Evolutionary conservation across 495 filamentous ascomycete species (phyloP).

Genomic region (Trichodelitschia bisporula): DNA sequence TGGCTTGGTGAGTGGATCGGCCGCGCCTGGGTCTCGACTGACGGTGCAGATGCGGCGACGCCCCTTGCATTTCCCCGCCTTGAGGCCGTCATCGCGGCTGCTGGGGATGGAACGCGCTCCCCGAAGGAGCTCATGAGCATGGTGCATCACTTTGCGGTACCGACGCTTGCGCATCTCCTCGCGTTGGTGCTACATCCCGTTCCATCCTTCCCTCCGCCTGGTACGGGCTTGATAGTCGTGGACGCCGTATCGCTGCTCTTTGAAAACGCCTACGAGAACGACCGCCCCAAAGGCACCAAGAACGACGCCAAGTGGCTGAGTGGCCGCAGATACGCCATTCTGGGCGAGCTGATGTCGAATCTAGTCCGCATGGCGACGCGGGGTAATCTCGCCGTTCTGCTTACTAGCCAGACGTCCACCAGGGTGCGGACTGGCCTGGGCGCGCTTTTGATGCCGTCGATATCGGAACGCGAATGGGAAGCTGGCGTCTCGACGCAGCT

Average conservation of each 20-base stretch:
- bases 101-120: background rate
- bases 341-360: conserved; percentile 27
- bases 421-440: conserved; percentile 28
- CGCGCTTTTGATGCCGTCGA: conserved; percentile 44
- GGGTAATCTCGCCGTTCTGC: conserved; percentile 37
- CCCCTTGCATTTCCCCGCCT: conserved; percentile 6
- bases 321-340: conserved; percentile 34
- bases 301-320: conserved; percentile 28
- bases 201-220: conserved; percentile 27
- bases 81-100: conserved; percentile 3
- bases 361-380: conserved; percentile 46
- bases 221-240: conserved; percentile 43
- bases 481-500: conserved; percentile 37
- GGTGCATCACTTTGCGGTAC: conserved; percentile 17
- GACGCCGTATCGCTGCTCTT: conserved; percentile 55
- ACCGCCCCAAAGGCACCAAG: conserved; percentile 13
- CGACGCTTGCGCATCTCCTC: conserved; percentile 50
- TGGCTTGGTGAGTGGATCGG: conserved; percentile 53
- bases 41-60: conserved; percentile 7
- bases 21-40: conserved; percentile 1
- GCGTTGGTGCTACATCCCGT: conserved; percentile 42
- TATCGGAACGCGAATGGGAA: conserved; percentile 48
- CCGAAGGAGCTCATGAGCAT: conserved; percentile 2
- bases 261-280: conserved; percentile 36
- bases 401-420: conserved; percentile 48